Conservation (phyloP, 192 early-diverging fungal genomes). For the Coemansia sp. region DNA sequence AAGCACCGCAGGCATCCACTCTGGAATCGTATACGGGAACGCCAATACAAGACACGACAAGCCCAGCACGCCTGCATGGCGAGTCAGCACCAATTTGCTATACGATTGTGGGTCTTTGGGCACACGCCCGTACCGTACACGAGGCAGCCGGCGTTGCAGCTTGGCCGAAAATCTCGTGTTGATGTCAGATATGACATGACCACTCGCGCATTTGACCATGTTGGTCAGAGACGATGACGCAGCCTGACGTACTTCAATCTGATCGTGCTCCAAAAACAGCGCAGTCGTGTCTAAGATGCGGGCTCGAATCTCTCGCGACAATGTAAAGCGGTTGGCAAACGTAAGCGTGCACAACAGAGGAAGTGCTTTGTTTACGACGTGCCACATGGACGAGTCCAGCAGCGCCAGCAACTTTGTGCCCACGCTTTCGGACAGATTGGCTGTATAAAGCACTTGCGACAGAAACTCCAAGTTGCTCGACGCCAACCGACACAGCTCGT, state of each 20-base stretch:
- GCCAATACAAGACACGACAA: conserved; percentile 84
- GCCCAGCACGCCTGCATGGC: conserved; percentile 90
- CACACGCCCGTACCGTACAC: conserved; percentile 23
- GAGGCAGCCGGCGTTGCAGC: conserved; percentile 32
- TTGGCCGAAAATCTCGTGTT: conserved; percentile 40
- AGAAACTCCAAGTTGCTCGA: conserved; percentile 31
- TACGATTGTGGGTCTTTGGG: conserved; percentile 30
- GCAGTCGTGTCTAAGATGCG: conserved; percentile 70
- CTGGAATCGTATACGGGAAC: conserved; percentile 91
- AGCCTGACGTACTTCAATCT: conserved; percentile 73
- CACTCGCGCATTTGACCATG: conserved; percentile 48
- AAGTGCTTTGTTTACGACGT: conserved; percentile 73
- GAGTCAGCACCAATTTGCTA: conserved; percentile 54
- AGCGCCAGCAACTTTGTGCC: conserved; percentile 33
- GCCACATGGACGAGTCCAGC: conserved; percentile 65
- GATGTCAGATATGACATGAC: conserved; percentile 36
- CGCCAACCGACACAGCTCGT: conserved; percentile 35
- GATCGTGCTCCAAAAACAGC: conserved; percentile 73
- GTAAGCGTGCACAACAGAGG: conserved; percentile 85
- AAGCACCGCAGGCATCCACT: conserved; percentile 87
- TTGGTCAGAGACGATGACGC: conserved; percentile 40
- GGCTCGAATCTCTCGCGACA: conserved; percentile 59
- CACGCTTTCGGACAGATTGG: conserved; percentile 25
- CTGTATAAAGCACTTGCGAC: conserved; percentile 43
- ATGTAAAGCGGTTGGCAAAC: conserved; percentile 77